Evolutionary conservation across 179 eudicot species (phyloP), one percentile per base, ranked within the genome.

Genomic region (Silene coronaria): DNA sequence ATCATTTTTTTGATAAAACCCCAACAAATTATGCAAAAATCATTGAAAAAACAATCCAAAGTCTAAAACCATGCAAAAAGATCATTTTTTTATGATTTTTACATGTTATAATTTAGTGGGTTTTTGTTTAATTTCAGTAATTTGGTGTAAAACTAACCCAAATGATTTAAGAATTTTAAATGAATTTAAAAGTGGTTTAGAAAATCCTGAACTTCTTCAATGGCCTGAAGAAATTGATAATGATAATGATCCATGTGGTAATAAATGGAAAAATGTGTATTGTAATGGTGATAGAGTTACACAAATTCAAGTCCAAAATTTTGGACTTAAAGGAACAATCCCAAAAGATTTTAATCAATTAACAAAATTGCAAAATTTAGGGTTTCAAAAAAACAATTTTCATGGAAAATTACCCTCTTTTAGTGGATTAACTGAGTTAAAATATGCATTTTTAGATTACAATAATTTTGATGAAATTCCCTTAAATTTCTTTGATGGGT

Each of bases 161-260:
- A 86, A 81, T 83, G 95, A 90, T 69, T 38, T 83, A 23, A 74
- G 74, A 70, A 68, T 88, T 64, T 67, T 88, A 69, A 84, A 77
- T 78, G 86, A 84, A 67, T 90, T 90, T 73, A 82, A 78, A 80
- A 79, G 82, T 30, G 91, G 91, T 62, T 46, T 90, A 73, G 82
- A 87, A 59, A 90, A 90, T 63, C 82, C 95, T 21, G 85, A 88
- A 78, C 88, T 90, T 22, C 76, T 90, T 23, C 77, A 87, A 82
- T 90, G 95, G 95, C 91, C 95, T 2, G 77, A 61, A 2, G 32
- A 71, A 24, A n/a, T n/a, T n/a, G n/a, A n/a, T n/a, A n/a, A n/a
- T n/a, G 74, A 71, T 53, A 45, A 71, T 53, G 74, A 71, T 9
- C 74, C 74, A 12, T 71, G 74, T 71, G 74, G 74, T 6, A 71